Evolutionary conservation across 257 asterid species (phyloP).

Genomic region (Jacaranda copaia): DNA sequence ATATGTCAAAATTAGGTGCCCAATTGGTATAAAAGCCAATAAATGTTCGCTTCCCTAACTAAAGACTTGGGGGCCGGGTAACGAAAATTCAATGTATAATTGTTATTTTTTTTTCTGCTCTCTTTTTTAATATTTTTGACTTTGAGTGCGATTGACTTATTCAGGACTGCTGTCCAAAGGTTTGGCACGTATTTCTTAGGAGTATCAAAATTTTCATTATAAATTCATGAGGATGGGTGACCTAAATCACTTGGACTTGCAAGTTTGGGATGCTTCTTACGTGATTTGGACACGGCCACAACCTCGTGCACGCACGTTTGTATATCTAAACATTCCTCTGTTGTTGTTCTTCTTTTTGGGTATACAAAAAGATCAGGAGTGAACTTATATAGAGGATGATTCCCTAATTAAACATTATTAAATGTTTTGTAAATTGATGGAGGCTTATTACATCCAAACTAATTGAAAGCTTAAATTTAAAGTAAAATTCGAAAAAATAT

Average conservation of each 20-base stretch:
- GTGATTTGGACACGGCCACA: conserved; percentile 16
- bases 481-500: no score
- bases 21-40: conserved; percentile 18
- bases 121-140: neutral
- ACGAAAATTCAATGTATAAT: neutral
- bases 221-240: conserved; percentile 26
- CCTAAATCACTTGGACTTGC: conserved; percentile 38
- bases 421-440: no score
- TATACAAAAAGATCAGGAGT: neutral
- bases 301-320: conserved; percentile 25
- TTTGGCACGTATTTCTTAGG: conserved; percentile 23
- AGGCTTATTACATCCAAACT: no score
- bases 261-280: conserved; percentile 11
- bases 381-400: no score
- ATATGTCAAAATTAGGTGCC: conserved; percentile 48
- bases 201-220: neutral
- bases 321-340: conserved; percentile 4
- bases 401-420: no score
- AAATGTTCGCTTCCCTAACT: conserved; percentile 35
- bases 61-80: neutral
- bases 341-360: neutral
- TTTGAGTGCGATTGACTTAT: neutral
- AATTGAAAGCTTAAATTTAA: no score
- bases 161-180: conserved; percentile 24
- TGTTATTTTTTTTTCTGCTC: neutral